Conservation (phyloP, 768 basidiomycete genomes). For the Termitomyces sp. region DNA sequence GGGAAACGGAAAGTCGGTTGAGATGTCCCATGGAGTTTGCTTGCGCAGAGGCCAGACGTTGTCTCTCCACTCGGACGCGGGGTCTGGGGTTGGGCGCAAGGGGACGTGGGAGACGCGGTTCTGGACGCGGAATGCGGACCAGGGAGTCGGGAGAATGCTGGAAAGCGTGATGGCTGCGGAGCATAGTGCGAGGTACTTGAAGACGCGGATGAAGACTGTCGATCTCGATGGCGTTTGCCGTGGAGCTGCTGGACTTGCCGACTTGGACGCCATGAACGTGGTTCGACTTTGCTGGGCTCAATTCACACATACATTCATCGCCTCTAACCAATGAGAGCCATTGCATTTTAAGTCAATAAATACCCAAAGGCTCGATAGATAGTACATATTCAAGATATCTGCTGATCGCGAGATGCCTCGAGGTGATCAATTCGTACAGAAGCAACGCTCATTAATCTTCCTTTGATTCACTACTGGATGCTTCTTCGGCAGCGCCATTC, state of each 20-base stretch:
- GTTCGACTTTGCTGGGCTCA: too few relatives aligned
- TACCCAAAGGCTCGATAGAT: neutral
- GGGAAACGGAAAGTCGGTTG: slow-evolving; percentile 67
- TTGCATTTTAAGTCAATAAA: neutral
- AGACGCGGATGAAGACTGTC: slow-evolving; percentile 9
- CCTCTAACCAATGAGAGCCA: neutral
- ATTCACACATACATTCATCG: neutral
- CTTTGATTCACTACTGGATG: slow-evolving; percentile 18
- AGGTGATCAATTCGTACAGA: neutral
- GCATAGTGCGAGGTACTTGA: slow-evolving; percentile 20
- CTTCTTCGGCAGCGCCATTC: slow-evolving; percentile 27
- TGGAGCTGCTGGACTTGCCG: neutral
- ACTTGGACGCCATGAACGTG: slow-evolving; percentile 9
- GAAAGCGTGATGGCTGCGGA: slow-evolving; percentile 28
- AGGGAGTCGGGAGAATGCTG: slow-evolving; percentile 27
- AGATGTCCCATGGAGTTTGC: slow-evolving; percentile 67
- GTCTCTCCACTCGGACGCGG: slow-evolving; percentile 38
- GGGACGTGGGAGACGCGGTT: slow-evolving; percentile 15
- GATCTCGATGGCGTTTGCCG: slow-evolving; percentile 1
- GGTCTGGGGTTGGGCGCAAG: slow-evolving; percentile 18
- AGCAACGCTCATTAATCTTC: neutral
- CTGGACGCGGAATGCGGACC: slow-evolving; percentile 21
- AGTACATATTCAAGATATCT: neutral
- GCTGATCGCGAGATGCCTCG: neutral
- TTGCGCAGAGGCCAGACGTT: slow-evolving; percentile 60